Percentiles rank a stretch among this genome's conserved stretches.
Conservation (phyloP, 805 yeast genomes). For the Scheffersomyces amazonensis region DNA sequence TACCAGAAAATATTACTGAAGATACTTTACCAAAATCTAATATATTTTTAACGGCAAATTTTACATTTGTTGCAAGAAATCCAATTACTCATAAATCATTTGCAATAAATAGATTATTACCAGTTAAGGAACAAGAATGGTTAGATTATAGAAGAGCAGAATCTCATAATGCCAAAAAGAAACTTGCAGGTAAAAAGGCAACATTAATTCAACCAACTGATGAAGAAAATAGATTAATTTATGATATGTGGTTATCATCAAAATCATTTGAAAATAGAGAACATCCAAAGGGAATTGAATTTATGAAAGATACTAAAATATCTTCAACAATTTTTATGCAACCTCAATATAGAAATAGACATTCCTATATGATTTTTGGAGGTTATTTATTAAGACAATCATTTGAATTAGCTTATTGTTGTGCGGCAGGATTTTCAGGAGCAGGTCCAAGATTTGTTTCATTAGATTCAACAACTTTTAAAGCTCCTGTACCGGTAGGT, state of each 20-base stretch:
- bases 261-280: slow-evolving; percentile 31
- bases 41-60: slow-evolving; percentile 82
- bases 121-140: slow-evolving; percentile 75
- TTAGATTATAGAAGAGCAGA: slow-evolving; percentile 84
- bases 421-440: slow-evolving; percentile 84
- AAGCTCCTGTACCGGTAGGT: slow-evolving; percentile 95
- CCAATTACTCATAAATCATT: slow-evolving; percentile 89
- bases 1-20: slow-evolving; percentile 55
- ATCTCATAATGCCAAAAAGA: slow-evolving; percentile 83
- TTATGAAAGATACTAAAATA: slow-evolving; percentile 70
- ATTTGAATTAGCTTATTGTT: slow-evolving; percentile 89
- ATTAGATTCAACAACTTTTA: slow-evolving; percentile 86
- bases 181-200: slow-evolving; percentile 66
- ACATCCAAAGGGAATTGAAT: slow-evolving; percentile 48
- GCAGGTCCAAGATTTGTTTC: slow-evolving; percentile 87
- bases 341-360: slow-evolving; percentile 94
- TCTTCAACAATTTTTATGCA: slow-evolving; percentile 87
- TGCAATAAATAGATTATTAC: slow-evolving; percentile 78
- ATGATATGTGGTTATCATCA: slow-evolving; percentile 63
- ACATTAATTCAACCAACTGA: slow-evolving; percentile 61
- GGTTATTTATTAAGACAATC: slow-evolving; percentile 91
- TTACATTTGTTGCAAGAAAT: slow-evolving; percentile 93
- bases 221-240: slow-evolving; percentile 71
- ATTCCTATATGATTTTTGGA: slow-evolving; percentile 92
- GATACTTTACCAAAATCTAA: slow-evolving; percentile 59